Evolutionary conservation across 768 basidiomycete species (phyloP).

Genomic region (Auricularia heimuer): DNA sequence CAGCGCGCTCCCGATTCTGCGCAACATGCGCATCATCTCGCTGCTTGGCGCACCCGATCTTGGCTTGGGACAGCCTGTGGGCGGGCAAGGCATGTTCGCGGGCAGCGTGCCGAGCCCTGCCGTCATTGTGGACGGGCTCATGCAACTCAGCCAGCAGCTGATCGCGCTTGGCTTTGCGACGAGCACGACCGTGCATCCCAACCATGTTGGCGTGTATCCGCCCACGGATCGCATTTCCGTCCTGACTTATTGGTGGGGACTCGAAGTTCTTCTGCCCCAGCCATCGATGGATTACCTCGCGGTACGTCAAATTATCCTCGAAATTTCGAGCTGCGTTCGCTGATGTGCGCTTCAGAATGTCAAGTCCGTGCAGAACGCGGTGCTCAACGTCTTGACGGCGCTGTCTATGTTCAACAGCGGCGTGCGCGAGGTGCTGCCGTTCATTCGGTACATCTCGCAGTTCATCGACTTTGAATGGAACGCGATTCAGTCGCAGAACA

Average conservation of each 20-base stretch:
- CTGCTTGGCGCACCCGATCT: conserved; percentile 51
- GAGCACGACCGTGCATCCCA: conserved; percentile 50
- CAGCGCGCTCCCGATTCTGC: conserved; percentile 38
- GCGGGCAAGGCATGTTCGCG: conserved; percentile 54
- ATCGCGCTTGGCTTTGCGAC: conserved; percentile 73
- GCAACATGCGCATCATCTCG: conserved; percentile 52
- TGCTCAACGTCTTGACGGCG: conserved; percentile 70
- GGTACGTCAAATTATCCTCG: conserved; percentile 26
- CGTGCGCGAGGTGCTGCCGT: conserved; percentile 73
- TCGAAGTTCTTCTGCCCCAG: conserved; percentile 68
- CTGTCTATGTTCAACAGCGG: conserved; percentile 61
- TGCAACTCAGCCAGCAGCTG: conserved; percentile 64
- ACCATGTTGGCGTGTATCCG: conserved; percentile 58
- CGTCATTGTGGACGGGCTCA: conserved; percentile 57
- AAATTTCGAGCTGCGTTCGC: too few relatives aligned
- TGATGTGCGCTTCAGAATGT: conserved; percentile 30
- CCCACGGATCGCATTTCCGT: conserved; percentile 71
- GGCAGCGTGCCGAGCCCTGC: conserved; percentile 70
- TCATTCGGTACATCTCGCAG: conserved; percentile 72
- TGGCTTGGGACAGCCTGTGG: conserved; percentile 57
- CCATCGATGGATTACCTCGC: conserved; percentile 53
- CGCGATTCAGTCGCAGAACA: conserved; percentile 50
- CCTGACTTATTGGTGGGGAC: conserved; percentile 87
- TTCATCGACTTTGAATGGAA: conserved; percentile 70
- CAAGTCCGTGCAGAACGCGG: conserved; percentile 47